Evolutionary conservation across 495 filamentous ascomycete genomes (phyloP).

Genomic region (Sordaria brevicollis): DNA sequence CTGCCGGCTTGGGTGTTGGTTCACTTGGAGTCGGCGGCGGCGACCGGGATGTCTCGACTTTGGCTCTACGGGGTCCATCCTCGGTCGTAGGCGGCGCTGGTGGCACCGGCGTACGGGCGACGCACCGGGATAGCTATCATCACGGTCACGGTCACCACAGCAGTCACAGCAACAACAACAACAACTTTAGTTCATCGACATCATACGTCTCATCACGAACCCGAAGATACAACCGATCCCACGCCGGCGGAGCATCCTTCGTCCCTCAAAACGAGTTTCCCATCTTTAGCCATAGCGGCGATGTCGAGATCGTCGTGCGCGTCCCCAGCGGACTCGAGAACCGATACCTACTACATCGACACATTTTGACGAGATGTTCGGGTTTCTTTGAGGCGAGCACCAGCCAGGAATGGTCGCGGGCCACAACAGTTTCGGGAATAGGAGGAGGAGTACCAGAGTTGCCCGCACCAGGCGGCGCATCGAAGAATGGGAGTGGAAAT

Average conservation of each 20-base stretch:
- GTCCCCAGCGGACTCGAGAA: conserved; percentile 58
- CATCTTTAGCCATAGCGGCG: conserved; percentile 78
- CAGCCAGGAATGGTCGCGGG: conserved; percentile 72
- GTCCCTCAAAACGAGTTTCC: conserved; percentile 82
- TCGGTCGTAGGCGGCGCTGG: conserved; percentile 38
- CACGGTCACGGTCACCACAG: conserved; percentile 32
- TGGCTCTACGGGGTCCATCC: conserved; percentile 46
- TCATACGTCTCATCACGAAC: conserved; percentile 52
- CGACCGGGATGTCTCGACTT: conserved; percentile 33
- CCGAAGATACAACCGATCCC: conserved; percentile 67
- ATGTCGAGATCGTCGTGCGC: conserved; percentile 77
- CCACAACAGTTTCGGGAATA: conserved; percentile 20
- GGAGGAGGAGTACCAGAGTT: conserved; percentile 13
- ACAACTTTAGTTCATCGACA: conserved; percentile 25
- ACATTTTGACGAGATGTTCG: conserved; percentile 79
- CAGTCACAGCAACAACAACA: not conserved
- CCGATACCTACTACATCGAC: conserved; percentile 73
- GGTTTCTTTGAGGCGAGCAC: conserved; percentile 90
- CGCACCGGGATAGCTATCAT: conserved; percentile 17
- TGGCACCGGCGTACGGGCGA: conserved; percentile 15
- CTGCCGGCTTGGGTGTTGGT: conserved; percentile 6
- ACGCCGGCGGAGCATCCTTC: conserved; percentile 63
- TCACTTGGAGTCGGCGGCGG: conserved; percentile 2
- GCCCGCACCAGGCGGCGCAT: conserved; percentile 28
- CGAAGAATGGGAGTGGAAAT: conserved; percentile 43